Base-by-base conservation (phyloP, 2,329 filamentous ascomycete genomes). In the Samsoniella hepiali region DNA sequence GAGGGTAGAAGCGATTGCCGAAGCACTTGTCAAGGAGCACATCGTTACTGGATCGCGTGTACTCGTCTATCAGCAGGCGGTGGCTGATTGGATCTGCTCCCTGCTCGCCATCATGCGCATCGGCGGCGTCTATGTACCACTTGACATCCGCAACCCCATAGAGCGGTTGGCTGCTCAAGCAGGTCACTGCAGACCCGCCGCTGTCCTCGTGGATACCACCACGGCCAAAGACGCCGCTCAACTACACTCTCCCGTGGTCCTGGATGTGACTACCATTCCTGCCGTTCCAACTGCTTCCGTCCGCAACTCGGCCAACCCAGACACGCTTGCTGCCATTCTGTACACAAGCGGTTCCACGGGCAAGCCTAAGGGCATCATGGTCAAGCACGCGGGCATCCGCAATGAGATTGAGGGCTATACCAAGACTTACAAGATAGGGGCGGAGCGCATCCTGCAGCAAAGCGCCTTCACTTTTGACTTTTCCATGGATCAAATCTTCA, bases 391-490 rank as follows among this genome's bases (percentile, higher is more conserved):
- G 7, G n/a, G n/a, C 6, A 5, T 27, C 22, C 6, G 13, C n/a
- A 47, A 47, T 17, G 17, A 22, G 4, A 29, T 47, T 22, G 45
- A 47, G 11, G 45, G n/a, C 7, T 42, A 42, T 22, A 42, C 40
- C 22, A 22, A 42, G 40, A 42, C 40, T 42, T 42, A 15, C 40
- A 42, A 42, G 5, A 5, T 27, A 2, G 45, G 11, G 8, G 11
- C 5, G 11, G 45, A 47, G 45, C 13, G n/a, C 6, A 8, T 47
- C 11, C 68, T 79, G 4, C 75, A 78, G 51, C 75, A 78, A 64
- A 76, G 68, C n/a, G 66, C 77, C 0, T 72, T 69, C 36, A 71
- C 68, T 10, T 81, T 80, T 67, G 76, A 81, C 62, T 63, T 76
- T 40, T 76, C 76, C 0, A 45, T 77, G 1, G 65, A 64, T 10